These are phyloP conservation scores for Suillus spraguei DNA, from an alignment of 768 basidiomycete genomes.

Conservation along the genomic window DNA sequence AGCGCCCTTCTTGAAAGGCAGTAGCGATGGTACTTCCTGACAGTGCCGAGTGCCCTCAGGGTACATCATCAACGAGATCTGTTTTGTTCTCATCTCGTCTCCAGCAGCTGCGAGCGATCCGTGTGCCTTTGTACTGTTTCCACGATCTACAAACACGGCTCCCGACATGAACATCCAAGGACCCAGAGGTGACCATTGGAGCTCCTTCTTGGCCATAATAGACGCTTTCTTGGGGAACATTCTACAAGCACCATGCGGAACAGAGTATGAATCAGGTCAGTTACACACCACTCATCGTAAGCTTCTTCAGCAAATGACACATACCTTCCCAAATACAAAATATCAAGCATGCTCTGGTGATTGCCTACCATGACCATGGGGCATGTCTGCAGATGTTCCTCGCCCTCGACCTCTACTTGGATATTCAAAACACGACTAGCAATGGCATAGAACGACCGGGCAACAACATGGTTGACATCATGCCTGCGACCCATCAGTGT, in stretches of 20 bases:
- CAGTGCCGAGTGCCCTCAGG: slow-evolving; percentile 93
- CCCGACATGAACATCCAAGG: slow-evolving; percentile 90
- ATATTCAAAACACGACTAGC: slow-evolving; percentile 67
- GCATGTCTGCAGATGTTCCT: slow-evolving; percentile 71
- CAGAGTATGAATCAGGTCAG: slow-evolving; percentile 11
- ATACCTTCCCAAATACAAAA: slow-evolving; percentile 80
- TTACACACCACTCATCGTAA: not conserved
- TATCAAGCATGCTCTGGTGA: slow-evolving; percentile 93
- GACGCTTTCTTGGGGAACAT: slow-evolving; percentile 81
- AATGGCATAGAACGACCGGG: slow-evolving; percentile 77
- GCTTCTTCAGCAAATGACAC: slow-evolving; percentile 26
- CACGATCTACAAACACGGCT: slow-evolving; percentile 89
- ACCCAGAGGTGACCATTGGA: slow-evolving; percentile 86
- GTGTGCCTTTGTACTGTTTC: slow-evolving; percentile 74
- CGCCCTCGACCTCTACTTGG: slow-evolving; percentile 79
- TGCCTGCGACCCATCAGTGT: slow-evolving; percentile 66
- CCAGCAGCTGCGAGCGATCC: slow-evolving; percentile 77
- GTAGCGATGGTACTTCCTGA: slow-evolving; percentile 62
- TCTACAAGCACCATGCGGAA: slow-evolving; percentile 38
- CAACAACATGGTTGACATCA: slow-evolving; percentile 84
- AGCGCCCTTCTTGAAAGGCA: slow-evolving; percentile 96
- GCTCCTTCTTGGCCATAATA: slow-evolving; percentile 92
- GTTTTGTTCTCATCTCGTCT: slow-evolving; percentile 67
- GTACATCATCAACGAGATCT: slow-evolving; percentile 90
- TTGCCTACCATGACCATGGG: slow-evolving; percentile 84